Base-by-base conservation (phyloP, 2,329 filamentous ascomycete genomes). In the Pseudogymnoascus sp. region DNA sequence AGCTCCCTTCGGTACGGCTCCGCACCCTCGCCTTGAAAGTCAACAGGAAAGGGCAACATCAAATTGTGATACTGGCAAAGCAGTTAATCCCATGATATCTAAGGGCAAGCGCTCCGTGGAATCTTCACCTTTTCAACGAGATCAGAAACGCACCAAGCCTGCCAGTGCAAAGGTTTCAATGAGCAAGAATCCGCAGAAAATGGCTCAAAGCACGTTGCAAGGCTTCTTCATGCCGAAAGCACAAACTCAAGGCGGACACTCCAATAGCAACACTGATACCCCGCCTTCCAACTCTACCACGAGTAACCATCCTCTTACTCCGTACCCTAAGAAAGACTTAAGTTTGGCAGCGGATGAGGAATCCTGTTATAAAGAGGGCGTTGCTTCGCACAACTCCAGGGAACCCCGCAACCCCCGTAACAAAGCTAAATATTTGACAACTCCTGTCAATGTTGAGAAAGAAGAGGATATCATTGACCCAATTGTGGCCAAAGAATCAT, bases 221-320 rank as follows among this genome's bases (percentile, higher is more conserved):
- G 89, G 89, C 1, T 96, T 96, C 76, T 94, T 96, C 76, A 87
- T 86, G 66, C 80, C 86, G 0, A 87, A 85, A 67, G 64, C 65
- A 2, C 68, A 39, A 37, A 39, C 13, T 8, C 58, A 15, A 3
- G 18, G 21, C n/a, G 33, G 21, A 37, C n/a, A 37, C 31, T 18
- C 58, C 35, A 39, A 59, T 59, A 33, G 12, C 27, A 18, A 40
- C 9, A 1, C 8, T 33, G 33, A 39, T 39, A 59, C 33, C 58
- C 13, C 7, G 21, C 13, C 35, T 27, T 59, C 58, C 18, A 40
- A 15, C 33, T 39, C 18, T 37, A 6, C 21, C 8, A 12, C 6
- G 10, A 39, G 18, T 31, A 39, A 15, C 35, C 9, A 33, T 33
- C 33, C 27, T 55, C 48, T 1, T 29, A 55, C n/a, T 12, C 48